These are phyloP conservation scores for Pholiota molesta DNA, from an alignment of 768 basidiomycete species.

Conservation along the genomic window DNA sequence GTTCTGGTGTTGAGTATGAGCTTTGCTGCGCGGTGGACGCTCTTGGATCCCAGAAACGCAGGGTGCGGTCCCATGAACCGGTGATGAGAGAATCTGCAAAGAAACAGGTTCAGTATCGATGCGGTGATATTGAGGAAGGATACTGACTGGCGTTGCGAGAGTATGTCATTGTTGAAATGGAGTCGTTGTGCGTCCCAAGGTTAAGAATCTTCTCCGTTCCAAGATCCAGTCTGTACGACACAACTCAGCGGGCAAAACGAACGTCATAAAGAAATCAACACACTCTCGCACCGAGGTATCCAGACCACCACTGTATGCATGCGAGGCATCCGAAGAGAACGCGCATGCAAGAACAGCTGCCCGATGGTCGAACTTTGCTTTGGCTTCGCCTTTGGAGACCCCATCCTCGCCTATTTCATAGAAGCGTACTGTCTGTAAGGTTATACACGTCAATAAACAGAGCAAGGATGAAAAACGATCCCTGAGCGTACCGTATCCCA, in stretches of 20 bases:
- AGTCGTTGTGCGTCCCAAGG: conserved; percentile 81
- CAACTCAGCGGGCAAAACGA: not conserved
- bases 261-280: conserved; percentile 29
- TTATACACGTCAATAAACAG: not conserved
- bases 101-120: not conserved
- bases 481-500: conserved; percentile 75
- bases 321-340: conserved; percentile 64
- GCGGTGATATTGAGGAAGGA: not conserved
- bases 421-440: conserved; percentile 39
- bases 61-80: conserved; percentile 90
- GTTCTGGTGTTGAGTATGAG: conserved; percentile 73
- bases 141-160: conserved; percentile 64
- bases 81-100: conserved; percentile 71
- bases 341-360: conserved; percentile 86
- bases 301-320: conserved; percentile 85
- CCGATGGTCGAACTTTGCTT: conserved; percentile 85
- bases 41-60: conserved; percentile 88
- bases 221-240: conserved; percentile 68
- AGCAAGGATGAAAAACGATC: conserved; percentile 7
- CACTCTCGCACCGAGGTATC: conserved; percentile 85
- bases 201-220: conserved; percentile 69
- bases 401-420: conserved; percentile 65
- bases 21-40: conserved; percentile 57
- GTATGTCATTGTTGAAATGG: conserved; percentile 79
- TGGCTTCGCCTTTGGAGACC: conserved; percentile 62